Conservation (phyloP, 305 asterid genomes). For the Fraxinus platypoda region DNA sequence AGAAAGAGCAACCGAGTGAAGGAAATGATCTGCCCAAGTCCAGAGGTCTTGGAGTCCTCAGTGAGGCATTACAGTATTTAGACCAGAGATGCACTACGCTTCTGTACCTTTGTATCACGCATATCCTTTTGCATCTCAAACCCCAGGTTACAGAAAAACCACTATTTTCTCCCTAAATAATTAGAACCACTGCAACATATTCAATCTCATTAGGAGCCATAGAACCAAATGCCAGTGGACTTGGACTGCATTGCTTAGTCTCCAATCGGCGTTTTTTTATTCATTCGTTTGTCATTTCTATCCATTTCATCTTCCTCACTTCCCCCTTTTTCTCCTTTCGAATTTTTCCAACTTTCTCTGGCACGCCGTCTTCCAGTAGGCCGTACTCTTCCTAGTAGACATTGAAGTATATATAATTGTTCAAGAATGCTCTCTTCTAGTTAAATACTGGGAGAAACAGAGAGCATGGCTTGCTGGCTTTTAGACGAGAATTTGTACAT, state of each 20-base stretch:
- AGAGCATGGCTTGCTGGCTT: background rate
- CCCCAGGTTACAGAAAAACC: constrained; percentile 9
- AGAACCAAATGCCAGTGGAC: constrained; percentile 38
- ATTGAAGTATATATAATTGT: constrained; percentile 34
- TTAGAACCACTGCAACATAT: constrained; percentile 35
- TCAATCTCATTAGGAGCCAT: constrained; percentile 37
- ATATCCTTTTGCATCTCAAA: constrained; percentile 21
- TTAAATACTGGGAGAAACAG: background rate
- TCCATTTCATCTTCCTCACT: constrained; percentile 15
- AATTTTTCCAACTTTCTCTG: background rate
- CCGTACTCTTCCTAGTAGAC: constrained; percentile 22
- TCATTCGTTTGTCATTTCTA: constrained; percentile 40
- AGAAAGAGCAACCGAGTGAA: constrained; percentile 60
- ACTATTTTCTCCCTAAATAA: constrained; percentile 19
- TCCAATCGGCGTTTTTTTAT: constrained; percentile 32
- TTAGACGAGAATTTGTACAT: background rate
- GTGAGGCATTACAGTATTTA: constrained; percentile 76
- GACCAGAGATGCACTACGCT: constrained; percentile 20
- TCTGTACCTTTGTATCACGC: constrained; percentile 18
- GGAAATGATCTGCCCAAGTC: constrained; percentile 79
- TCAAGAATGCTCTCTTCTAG: background rate
- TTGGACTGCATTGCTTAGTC: constrained; percentile 32
- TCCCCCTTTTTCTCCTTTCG: background rate
- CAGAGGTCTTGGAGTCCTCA: constrained; percentile 73
- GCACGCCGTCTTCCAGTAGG: constrained; percentile 22